Evolutionary conservation across 2,329 filamentous ascomycete species (phyloP).

Genomic region (Fusarium phyllophilum): DNA sequence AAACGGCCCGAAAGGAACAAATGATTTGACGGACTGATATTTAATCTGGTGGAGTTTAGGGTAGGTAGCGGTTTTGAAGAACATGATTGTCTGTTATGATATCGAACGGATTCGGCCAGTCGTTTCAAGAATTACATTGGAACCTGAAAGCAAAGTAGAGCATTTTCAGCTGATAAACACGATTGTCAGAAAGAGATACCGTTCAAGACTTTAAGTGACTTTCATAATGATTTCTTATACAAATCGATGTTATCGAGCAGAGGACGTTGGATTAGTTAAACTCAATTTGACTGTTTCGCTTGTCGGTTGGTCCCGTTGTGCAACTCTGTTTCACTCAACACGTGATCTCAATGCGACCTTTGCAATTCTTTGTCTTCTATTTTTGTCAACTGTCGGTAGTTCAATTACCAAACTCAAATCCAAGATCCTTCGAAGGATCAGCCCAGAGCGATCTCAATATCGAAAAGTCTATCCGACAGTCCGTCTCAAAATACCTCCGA

Average conservation of each 20-base stretch:
- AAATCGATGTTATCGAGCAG: fast-evolving
- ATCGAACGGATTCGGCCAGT: fast-evolving
- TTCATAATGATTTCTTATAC: too few relatives aligned
- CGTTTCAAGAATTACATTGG: too few relatives aligned
- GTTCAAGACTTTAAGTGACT: fast-evolving
- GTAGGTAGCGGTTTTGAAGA: fast-evolving
- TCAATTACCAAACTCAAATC: neutral
- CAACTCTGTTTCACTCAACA: neutral
- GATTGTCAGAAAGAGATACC: fast-evolving
- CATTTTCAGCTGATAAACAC: too few relatives aligned
- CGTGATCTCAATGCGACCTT: neutral
- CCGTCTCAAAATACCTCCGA: neutral
- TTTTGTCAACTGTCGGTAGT: neutral
- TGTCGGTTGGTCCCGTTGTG: neutral
- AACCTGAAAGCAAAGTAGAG: too few relatives aligned
- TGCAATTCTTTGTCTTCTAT: neutral
- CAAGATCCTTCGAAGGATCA: neutral
- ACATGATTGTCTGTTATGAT: too few relatives aligned
- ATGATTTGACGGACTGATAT: too few relatives aligned
- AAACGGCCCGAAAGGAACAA: neutral
- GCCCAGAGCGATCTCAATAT: neutral
- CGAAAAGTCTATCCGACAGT: neutral
- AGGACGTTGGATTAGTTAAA: neutral
- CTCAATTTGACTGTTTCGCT: neutral
- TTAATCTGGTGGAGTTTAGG: fast-evolving